Evolutionary conservation across 371 early-diverging fungal genomes (phyloP).

Genomic region (Mucor piriformis): DNA sequence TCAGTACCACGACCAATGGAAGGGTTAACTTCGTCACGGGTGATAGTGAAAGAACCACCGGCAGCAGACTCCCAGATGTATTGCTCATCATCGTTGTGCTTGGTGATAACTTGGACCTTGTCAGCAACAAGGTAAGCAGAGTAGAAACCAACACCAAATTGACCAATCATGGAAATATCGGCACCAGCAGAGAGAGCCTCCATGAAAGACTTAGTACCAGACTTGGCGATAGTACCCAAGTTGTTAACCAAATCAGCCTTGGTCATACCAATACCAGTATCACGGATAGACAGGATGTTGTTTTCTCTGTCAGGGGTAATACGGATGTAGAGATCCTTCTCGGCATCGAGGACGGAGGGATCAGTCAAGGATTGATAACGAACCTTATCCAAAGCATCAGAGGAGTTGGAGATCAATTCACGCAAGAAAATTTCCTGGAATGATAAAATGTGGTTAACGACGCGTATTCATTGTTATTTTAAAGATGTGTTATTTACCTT

Average conservation of each 20-base stretch:
- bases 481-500: conserved; percentile 32
- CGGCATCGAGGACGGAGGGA: conserved; percentile 55
- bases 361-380: conserved; percentile 65
- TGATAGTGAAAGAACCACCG: conserved; percentile 73
- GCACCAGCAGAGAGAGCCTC: conserved; percentile 55
- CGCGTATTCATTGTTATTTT: not conserved
- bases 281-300: conserved; percentile 72
- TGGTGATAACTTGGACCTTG: conserved; percentile 82
- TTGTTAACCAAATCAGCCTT: conserved; percentile 80
- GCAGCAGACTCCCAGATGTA: conserved; percentile 80
- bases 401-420: conserved; percentile 86
- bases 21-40: conserved; percentile 71
- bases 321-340: conserved; percentile 65
- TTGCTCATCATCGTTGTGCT: conserved; percentile 73
- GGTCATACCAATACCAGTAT: conserved; percentile 93
- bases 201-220: conserved; percentile 63
- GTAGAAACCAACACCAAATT: conserved; percentile 96
- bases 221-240: conserved; percentile 89
- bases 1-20: conserved; percentile 75
- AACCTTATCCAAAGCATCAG: conserved; percentile 89
- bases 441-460: not conserved
- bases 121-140: conserved; percentile 84
- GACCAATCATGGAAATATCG: conserved; percentile 80
- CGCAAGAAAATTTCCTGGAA: conserved; percentile 79
- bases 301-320: conserved; percentile 64